Evolutionary conservation across 2,329 filamentous ascomycete genomes (phyloP).

Genomic region (Lojkania enalia): DNA sequence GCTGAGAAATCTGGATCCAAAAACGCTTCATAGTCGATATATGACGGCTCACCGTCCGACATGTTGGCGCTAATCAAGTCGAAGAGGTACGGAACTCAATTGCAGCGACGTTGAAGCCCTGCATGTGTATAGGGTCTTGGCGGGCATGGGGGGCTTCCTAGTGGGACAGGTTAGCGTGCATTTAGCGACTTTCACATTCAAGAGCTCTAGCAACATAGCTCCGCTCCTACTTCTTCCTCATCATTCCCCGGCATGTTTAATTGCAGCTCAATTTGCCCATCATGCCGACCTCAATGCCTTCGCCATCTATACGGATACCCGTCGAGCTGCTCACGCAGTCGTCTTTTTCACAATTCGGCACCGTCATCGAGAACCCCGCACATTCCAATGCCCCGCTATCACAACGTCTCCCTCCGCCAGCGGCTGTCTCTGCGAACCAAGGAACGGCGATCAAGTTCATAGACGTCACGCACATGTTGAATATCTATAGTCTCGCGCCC

Average conservation of each 20-base stretch:
- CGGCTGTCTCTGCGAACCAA: conserved; percentile 73
- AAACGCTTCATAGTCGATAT: conserved; percentile 95
- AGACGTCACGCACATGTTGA: conserved; percentile 71
- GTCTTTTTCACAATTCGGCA: conserved; percentile 78
- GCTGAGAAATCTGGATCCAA: conserved; percentile 81
- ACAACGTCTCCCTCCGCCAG: conserved; percentile 49
- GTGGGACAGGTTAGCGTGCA: too few species aligned
- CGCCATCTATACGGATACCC: conserved; percentile 53
- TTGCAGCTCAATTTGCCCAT: conserved; percentile 14
- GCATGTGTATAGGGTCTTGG: conserved; percentile 1
- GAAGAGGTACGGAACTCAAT: too few species aligned
- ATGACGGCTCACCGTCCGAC: conserved; percentile 66
- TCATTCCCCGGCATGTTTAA: conserved; percentile 2
- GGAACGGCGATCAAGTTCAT: conserved; percentile 85
- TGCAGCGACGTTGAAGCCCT: conserved; percentile 4
- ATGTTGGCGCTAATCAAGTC: conserved; percentile 20
- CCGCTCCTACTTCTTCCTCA: conserved; percentile 1
- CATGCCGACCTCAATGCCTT: conserved; percentile 46
- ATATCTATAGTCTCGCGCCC: conserved; percentile 70
- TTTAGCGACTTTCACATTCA: conserved; percentile 11
- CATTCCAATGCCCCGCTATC: conserved; percentile 56
- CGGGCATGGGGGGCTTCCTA: too few species aligned
- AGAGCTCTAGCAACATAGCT: conserved; percentile 5
- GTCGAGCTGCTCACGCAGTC: conserved; percentile 68
- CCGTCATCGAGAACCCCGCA: conserved; percentile 75